phyloP scores from a whole-genome alignment of 305 asterid genomes.

The Withania somnifera region DNA sequence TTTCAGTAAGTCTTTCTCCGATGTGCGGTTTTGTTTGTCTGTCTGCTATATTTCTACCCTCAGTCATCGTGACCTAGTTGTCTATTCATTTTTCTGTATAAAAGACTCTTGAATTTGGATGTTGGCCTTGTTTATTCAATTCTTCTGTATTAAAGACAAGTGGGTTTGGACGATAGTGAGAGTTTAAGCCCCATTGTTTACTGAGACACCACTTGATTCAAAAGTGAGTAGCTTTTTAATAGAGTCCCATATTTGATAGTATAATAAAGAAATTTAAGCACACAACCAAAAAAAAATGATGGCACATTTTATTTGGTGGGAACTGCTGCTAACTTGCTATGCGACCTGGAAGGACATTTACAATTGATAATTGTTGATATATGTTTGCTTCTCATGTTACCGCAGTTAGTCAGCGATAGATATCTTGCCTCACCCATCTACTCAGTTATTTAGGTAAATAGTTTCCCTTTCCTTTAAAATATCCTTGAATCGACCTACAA shows the following conservation, averaged over 20 bases:
- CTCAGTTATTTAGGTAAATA: not conserved
- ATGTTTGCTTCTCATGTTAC: not conserved
- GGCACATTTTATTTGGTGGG: not conserved
- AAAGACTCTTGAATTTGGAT: not conserved
- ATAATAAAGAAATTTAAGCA: not conserved
- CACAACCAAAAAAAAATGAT: not conserved
- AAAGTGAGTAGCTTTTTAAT: not conserved
- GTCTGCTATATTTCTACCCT: not conserved
- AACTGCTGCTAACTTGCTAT: not conserved
- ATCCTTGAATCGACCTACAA: not conserved
- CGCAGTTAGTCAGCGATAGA: not conserved
- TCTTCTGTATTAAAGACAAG: not conserved
- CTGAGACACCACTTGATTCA: not conserved
- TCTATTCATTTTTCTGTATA: not conserved
- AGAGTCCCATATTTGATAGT: not conserved
- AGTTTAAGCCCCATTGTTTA: not conserved
- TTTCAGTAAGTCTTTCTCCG: constrained; percentile 60
- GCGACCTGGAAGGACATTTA: not conserved
- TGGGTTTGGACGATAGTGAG: not conserved
- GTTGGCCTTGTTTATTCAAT: not conserved
- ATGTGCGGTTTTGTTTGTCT: not conserved
- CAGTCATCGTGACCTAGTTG: not conserved
- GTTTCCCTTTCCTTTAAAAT: not conserved
- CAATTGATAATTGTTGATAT: not conserved
- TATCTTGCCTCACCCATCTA: not conserved